These are phyloP conservation scores for Akanthomyces uredinophilus DNA, from an alignment of 2,329 filamentous ascomycete genomes.

Conservation along the genomic window DNA sequence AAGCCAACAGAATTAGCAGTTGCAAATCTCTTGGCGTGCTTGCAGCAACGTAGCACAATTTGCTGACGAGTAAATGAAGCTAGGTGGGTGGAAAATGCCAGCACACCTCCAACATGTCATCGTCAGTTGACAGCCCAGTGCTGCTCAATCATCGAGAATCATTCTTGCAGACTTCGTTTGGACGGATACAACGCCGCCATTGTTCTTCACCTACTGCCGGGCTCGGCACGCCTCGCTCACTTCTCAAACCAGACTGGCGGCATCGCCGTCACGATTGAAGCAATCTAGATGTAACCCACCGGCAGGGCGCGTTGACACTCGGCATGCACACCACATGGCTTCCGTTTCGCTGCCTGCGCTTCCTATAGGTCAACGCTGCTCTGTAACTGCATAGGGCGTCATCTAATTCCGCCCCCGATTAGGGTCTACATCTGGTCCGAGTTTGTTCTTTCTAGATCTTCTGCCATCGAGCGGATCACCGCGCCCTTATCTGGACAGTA, in stretches of 20 bases:
- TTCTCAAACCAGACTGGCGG: too few relatives aligned
- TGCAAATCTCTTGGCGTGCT: too few relatives aligned
- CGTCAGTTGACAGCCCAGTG: background rate
- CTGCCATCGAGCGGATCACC: background rate
- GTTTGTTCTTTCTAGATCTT: background rate
- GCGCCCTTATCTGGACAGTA: background rate
- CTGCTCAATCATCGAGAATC: background rate
- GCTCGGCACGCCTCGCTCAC: too few relatives aligned
- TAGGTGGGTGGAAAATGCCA: background rate
- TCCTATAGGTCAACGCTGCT: background rate
- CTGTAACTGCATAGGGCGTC: background rate
- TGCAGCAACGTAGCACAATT: background rate
- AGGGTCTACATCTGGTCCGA: background rate
- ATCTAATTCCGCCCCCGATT: background rate
- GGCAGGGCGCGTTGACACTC: background rate
- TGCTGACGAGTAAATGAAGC: too few relatives aligned
- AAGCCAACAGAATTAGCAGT: too few relatives aligned
- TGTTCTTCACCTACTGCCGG: too few relatives aligned
- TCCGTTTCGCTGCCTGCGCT: background rate
- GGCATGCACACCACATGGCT: background rate
- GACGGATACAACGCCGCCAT: background rate
- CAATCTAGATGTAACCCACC: too few relatives aligned
- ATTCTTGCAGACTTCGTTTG: background rate
- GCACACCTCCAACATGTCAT: background rate
- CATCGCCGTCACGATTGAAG: too few relatives aligned